A percentile compares a stretch with the other conserved stretches of the same genome.
phyloP scores from a whole-genome alignment of 306 rosid species.

The Acacia confusa region DNA sequence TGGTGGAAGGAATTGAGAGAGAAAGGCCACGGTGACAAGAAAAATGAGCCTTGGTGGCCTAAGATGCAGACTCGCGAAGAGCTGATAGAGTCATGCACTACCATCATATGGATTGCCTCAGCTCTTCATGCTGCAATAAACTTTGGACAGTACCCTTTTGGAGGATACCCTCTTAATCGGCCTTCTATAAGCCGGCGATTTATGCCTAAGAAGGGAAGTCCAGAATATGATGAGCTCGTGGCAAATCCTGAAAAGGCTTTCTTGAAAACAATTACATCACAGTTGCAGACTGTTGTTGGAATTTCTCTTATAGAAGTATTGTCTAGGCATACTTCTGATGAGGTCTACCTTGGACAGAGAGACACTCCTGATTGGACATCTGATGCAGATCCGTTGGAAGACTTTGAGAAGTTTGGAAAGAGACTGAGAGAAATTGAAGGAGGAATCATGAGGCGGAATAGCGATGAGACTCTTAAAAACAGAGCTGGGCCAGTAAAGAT shows the following conservation, averaged over 20 bases:
- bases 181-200: constrained; percentile 49
- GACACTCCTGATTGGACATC: constrained; percentile 63
- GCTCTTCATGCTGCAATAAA: constrained; percentile 62
- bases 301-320: constrained; percentile 46
- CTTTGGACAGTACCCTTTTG: constrained; percentile 61
- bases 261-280: constrained; percentile 51
- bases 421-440: constrained; percentile 54
- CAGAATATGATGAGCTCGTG: constrained; percentile 49
- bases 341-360: constrained; percentile 59
- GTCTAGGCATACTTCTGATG: constrained; percentile 58
- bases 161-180: constrained; percentile 50
- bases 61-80: constrained; percentile 46
- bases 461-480: constrained; percentile 51
- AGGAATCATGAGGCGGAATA: constrained; percentile 46
- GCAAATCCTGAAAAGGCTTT: constrained; percentile 46
- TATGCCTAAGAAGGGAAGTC: constrained; percentile 47
- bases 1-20: constrained; percentile 69
- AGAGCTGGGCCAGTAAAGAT: constrained; percentile 63
- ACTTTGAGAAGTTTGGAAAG: constrained; percentile 54
- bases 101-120: constrained; percentile 58
- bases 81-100: constrained; percentile 45
- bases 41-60: constrained; percentile 68
- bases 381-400: constrained; percentile 47
- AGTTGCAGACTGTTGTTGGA: constrained; percentile 47
- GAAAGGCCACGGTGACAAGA: constrained; percentile 62